These are phyloP conservation scores for Xylaria nigripes DNA, from an alignment of 495 filamentous ascomycete genomes.

Conservation along the genomic window DNA sequence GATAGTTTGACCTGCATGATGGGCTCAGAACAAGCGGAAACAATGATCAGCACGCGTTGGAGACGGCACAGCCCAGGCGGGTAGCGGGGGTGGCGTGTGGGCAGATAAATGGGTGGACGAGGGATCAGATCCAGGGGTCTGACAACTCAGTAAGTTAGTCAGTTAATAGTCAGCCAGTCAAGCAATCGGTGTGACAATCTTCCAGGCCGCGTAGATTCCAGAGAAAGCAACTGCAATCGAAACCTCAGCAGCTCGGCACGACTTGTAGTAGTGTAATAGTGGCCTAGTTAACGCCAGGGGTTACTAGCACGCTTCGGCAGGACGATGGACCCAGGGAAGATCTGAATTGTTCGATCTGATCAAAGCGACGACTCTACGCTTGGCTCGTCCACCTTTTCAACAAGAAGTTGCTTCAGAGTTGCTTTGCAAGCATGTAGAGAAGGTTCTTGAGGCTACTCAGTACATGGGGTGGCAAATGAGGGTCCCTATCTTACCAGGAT, in stretches of 20 bases:
- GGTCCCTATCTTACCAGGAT: conserved; percentile 19
- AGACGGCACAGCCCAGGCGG: conserved; percentile 17
- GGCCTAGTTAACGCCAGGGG: conserved; percentile 19
- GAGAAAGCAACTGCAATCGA: conserved; percentile 12
- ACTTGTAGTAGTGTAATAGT: conserved; percentile 22
- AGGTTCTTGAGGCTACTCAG: conserved; percentile 21
- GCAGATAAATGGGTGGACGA: conserved; percentile 4
- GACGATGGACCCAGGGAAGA: conserved; percentile 29
- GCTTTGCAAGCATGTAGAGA: conserved; percentile 28
- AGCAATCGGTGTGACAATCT: conserved; percentile 6
- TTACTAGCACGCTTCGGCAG: conserved; percentile 21
- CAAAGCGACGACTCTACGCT: conserved; percentile 23
- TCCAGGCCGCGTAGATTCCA: conserved; percentile 16
- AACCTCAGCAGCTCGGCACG: conserved; percentile 14
- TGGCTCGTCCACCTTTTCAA: conserved; percentile 20
- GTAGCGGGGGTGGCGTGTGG: conserved; percentile 15
- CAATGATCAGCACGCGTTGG: conserved; percentile 17
- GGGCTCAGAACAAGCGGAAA: conserved; percentile 17
- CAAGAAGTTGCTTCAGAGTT: conserved; percentile 21
- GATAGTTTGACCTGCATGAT: conserved; percentile 32
- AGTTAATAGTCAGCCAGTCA: background rate
- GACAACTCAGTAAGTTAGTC: conserved; percentile 4
- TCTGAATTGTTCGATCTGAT: conserved; percentile 27
- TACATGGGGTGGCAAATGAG: conserved; percentile 25
- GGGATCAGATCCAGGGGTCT: conserved; percentile 10